These are phyloP conservation scores for Dryas drummondii DNA, from an alignment of 306 rosid genomes.

Conservation along the genomic window DNA sequence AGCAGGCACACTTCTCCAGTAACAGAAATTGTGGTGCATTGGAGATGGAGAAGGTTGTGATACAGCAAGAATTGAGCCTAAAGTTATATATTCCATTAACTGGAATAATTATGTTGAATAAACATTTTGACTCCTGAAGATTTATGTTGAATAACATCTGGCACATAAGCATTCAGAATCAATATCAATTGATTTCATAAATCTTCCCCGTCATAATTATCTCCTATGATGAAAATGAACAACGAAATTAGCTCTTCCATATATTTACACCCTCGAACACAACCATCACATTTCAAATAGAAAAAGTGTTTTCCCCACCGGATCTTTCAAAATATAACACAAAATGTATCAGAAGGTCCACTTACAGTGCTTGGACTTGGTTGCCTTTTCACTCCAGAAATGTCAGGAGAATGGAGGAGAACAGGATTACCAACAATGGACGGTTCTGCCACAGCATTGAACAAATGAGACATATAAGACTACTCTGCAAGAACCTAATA, in stretches of 20 bases:
- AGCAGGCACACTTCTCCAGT: neutral
- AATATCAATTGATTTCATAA: neutral
- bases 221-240: neutral
- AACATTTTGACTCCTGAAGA: no score
- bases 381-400: constrained; percentile 54
- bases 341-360: constrained; percentile 27
- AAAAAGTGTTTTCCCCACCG: constrained; percentile 2
- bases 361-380: constrained; percentile 66
- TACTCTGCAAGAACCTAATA: neutral
- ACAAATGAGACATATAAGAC: constrained; percentile 32
- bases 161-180: constrained; percentile 10
- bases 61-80: neutral
- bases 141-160: neutral
- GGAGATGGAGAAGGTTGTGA: neutral
- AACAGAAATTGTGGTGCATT: neutral
- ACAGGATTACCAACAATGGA: constrained; percentile 43
- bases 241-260: neutral
- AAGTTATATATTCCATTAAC: no score
- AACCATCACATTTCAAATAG: neutral
- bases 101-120: no score
- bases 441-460: constrained; percentile 59
- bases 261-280: neutral
- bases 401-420: constrained; percentile 50
- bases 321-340: constrained; percentile 22
- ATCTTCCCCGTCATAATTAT: neutral